Evolutionary conservation across 495 filamentous ascomycete genomes (phyloP), one percentile per base, ranked within the genome.

Genomic region (Hyaloscypha finlandica): DNA sequence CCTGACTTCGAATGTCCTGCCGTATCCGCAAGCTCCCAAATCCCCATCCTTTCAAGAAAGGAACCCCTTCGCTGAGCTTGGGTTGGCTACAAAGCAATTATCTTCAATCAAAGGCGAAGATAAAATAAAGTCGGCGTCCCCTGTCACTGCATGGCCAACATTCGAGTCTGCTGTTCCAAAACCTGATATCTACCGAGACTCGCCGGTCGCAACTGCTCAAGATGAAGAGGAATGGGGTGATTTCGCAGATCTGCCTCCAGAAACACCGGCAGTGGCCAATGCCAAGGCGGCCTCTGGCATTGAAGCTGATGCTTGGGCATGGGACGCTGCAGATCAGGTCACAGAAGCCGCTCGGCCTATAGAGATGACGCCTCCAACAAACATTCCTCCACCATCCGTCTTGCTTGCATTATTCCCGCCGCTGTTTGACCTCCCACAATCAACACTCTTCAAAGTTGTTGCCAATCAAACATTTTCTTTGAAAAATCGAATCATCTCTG

Each of bases 321-420:
- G 73, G 73, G 73, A 73, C 39, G 22, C 61, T 32, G 67, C 64
- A 29, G 73, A 75, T 58, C 35, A 55, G 29, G 66, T 68, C 11
- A 37, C 65, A 19, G 58, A 69, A 37, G 37, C 62, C 16, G n/a
- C 65, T 31, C 37, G 25, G 16, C 65, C 55, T 9, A 39, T 64
- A 59, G 60, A 53, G 54, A 63, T 70, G 39, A 91, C 92, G 6
- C 93, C 93, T 67, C 93, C 93, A 62, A 92, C 89, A 9, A 97
- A 96, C 75, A 86, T 97, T 4, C 94, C 95, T 22, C 93, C 95
- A 2, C 96, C 96, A 8, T 90, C 90, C 19, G 80, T 95, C 56
- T 80, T 98, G 6, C 82, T 99, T 30, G 83, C 91, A 42, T 75
- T 92, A 11, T 91, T 97, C 73, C 85, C 90, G 31, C 76, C 81